Percentiles rank a stretch among this genome's conserved stretches.
Conservation (phyloP, 805 yeast species). For the Lipomyces yamanashiensis region DNA sequence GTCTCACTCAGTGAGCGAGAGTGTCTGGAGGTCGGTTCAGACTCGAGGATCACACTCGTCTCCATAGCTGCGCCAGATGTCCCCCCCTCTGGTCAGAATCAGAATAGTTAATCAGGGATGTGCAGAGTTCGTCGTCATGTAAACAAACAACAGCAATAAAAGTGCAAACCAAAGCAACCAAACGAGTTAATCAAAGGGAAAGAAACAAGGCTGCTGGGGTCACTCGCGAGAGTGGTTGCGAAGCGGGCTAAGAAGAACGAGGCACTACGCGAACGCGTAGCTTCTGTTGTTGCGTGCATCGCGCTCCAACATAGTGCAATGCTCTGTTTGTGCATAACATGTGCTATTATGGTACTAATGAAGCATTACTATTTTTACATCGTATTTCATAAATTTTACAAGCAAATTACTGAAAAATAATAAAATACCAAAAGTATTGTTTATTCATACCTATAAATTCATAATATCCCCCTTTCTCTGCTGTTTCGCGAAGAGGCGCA, state of each 20-base stretch:
- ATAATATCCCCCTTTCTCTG: too few relatives aligned
- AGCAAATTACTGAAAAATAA: not conserved
- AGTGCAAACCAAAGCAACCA: too few relatives aligned
- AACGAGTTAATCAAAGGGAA: too few relatives aligned
- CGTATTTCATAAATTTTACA: too few relatives aligned
- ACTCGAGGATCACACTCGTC: not conserved
- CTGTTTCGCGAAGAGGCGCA: not conserved
- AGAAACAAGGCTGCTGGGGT: too few relatives aligned
- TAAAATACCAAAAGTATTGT: too few relatives aligned
- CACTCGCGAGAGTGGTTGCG: not conserved
- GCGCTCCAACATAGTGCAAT: conserved; percentile 1
- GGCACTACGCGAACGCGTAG: not conserved
- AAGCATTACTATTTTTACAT: not conserved
- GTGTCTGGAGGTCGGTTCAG: not conserved
- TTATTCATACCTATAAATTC: too few relatives aligned
- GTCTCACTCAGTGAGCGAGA: not conserved
- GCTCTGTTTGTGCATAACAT: not conserved
- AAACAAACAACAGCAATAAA: too few relatives aligned
- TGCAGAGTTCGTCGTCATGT: not conserved
- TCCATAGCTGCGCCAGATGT: not conserved
- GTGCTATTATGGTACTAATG: not conserved
- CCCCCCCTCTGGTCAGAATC: not conserved
- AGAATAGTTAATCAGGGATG: not conserved
- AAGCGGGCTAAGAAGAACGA: not conserved
- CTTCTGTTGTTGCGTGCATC: not conserved